These are phyloP conservation scores for Termitomyces eurrhizus DNA, from an alignment of 768 basidiomycete species.

Conservation along the genomic window DNA sequence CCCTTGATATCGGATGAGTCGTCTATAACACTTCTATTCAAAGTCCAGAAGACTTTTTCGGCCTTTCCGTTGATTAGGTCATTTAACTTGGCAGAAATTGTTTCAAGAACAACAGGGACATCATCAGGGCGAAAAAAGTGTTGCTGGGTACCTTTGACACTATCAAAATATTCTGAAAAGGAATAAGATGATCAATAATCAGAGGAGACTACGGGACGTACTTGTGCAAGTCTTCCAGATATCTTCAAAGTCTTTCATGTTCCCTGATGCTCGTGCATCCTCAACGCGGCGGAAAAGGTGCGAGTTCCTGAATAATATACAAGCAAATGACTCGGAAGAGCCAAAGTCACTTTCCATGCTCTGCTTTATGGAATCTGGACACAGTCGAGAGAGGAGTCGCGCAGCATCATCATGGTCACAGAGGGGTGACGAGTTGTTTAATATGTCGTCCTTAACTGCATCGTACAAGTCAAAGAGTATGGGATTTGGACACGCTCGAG, in stretches of 20 bases:
- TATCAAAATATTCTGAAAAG: not conserved
- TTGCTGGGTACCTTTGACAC: not conserved
- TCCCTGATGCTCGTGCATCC: not conserved
- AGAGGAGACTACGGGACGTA: not conserved
- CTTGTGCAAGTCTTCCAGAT: not conserved
- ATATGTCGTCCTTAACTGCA: too few species aligned
- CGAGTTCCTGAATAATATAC: not conserved
- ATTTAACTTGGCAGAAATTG: not conserved
- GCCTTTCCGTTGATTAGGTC: not conserved
- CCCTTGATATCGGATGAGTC: not conserved
- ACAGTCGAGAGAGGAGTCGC: not conserved
- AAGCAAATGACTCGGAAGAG: slow-evolving; percentile 1
- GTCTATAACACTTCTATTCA: not conserved
- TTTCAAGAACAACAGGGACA: not conserved
- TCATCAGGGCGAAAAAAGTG: not conserved
- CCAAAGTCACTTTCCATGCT: not conserved
- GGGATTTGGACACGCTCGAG: not conserved
- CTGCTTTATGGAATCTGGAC: not conserved
- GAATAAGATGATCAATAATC: not conserved
- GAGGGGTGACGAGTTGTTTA: too few species aligned
- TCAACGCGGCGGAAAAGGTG: not conserved
- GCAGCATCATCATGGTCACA: not conserved
- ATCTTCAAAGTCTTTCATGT: not conserved
- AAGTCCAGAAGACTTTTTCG: not conserved
- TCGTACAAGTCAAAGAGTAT: not conserved